phyloP scores from a whole-genome alignment of 1,284 basidiomycete species.

The Ceratobasidium sp. region DNA sequence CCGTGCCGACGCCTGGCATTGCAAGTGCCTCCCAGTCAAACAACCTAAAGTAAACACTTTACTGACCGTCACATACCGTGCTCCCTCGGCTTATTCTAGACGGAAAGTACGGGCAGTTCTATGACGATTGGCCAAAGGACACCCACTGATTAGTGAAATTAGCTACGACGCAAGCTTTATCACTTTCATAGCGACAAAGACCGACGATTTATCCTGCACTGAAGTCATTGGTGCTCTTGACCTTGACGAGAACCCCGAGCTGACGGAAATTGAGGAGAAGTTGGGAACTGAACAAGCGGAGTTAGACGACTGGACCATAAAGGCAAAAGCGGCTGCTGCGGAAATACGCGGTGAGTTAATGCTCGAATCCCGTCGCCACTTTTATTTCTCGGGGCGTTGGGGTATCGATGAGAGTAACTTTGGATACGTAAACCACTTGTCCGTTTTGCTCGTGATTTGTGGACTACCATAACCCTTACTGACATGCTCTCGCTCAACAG shows the following conservation, averaged over 20 bases:
- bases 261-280: constrained; percentile 58
- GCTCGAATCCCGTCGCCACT: no score
- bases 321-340: background rate
- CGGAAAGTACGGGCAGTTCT: constrained; percentile 57
- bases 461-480: no score
- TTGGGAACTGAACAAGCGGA: constrained; percentile 54
- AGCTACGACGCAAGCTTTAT: constrained; percentile 64
- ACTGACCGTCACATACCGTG: no score
- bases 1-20: no score
- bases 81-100: constrained; percentile 52
- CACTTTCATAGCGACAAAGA: constrained; percentile 69
- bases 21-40: no score
- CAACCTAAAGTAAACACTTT: background rate
- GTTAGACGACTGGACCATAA: constrained; percentile 51
- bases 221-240: constrained; percentile 57
- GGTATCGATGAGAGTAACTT: no score
- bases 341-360: constrained; percentile 22
- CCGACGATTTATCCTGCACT: constrained; percentile 58
- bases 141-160: background rate
- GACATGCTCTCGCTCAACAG: constrained; percentile 6
- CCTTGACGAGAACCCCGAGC: constrained; percentile 59
- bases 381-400: no score
- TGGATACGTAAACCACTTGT: no score
- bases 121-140: background rate
- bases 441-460: no score